These are phyloP conservation scores for Solanum bulbocastanum DNA, from an alignment of 257 asterid species.

Conservation along the genomic window DNA sequence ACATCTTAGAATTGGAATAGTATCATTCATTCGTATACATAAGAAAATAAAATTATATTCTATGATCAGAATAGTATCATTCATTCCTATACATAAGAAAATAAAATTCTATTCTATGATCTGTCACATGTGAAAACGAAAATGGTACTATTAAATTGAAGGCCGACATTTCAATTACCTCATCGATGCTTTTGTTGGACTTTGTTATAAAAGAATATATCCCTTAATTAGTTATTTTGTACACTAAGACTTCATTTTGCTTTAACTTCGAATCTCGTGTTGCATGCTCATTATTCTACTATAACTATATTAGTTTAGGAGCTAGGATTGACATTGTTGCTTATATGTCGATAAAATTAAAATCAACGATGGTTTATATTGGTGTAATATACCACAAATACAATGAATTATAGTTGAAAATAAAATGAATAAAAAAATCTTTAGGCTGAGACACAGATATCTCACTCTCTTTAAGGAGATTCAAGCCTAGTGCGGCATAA, in stretches of 20 bases:
- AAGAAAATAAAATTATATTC: neutral
- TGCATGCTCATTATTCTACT: neutral
- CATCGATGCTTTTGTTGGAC: neutral
- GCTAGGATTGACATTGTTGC: too few relatives aligned
- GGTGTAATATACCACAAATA: too few relatives aligned
- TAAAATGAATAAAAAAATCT: too few relatives aligned
- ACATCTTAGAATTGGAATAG: neutral
- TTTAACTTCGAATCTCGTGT: neutral
- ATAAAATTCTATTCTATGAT: neutral
- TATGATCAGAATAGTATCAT: neutral
- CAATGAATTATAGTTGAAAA: too few relatives aligned
- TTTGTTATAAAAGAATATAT: neutral
- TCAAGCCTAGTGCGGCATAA: too few relatives aligned
- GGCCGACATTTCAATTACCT: neutral
- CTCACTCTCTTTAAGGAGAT: too few relatives aligned
- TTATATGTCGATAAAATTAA: too few relatives aligned
- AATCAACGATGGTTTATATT: too few relatives aligned
- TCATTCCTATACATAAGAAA: neutral
- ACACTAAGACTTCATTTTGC: neutral
- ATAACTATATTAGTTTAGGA: neutral
- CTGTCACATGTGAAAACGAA: neutral
- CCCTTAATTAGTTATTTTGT: neutral
- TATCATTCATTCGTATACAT: neutral
- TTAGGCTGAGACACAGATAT: too few relatives aligned
- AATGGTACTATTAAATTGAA: neutral